Conservation (phyloP, 2,329 filamentous ascomycete species). For the Colletotrichum coccodes region DNA sequence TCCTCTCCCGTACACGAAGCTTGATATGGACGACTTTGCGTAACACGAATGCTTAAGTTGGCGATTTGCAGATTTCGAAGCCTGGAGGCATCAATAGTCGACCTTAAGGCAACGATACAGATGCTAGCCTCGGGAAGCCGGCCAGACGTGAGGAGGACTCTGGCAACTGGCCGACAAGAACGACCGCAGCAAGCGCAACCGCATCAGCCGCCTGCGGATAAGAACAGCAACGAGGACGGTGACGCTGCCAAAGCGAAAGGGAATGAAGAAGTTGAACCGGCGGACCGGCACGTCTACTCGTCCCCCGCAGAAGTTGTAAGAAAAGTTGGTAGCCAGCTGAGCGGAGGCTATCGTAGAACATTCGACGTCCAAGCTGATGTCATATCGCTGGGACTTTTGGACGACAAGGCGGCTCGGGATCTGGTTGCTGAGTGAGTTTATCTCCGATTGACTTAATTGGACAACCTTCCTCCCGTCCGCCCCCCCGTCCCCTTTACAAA, state of each 20-base stretch:
- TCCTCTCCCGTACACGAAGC: not conserved
- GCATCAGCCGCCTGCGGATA: not conserved
- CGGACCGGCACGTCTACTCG: slow-evolving; percentile 24
- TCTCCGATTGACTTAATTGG: not conserved
- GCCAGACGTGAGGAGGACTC: slow-evolving; percentile 1
- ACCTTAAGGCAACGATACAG: slow-evolving; percentile 27
- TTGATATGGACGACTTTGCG: not conserved
- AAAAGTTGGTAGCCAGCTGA: slow-evolving; percentile 29
- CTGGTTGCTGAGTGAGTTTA: slow-evolving; percentile 22
- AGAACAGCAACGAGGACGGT: not conserved
- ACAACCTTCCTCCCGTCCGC: too few species aligned
- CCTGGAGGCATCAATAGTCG: slow-evolving; percentile 21
- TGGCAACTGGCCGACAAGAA: not conserved
- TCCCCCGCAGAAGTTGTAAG: slow-evolving; percentile 29
- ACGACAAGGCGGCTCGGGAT: slow-evolving; percentile 17
- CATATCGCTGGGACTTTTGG: slow-evolving; percentile 22
- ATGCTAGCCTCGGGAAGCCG: slow-evolving; percentile 13
- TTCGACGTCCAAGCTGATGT: slow-evolving; percentile 26
- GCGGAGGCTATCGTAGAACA: slow-evolving; percentile 22
- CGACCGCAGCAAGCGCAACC: not conserved
- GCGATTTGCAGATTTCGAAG: slow-evolving; percentile 10
- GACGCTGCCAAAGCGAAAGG: not conserved
- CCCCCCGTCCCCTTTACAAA: not conserved
- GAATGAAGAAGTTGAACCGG: slow-evolving; percentile 28
- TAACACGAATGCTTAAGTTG: not conserved